Percentiles rank a stretch among this genome's conserved stretches.
Conservation (phyloP, 495 filamentous ascomycete genomes). For the Aspergillus sparsus region DNA sequence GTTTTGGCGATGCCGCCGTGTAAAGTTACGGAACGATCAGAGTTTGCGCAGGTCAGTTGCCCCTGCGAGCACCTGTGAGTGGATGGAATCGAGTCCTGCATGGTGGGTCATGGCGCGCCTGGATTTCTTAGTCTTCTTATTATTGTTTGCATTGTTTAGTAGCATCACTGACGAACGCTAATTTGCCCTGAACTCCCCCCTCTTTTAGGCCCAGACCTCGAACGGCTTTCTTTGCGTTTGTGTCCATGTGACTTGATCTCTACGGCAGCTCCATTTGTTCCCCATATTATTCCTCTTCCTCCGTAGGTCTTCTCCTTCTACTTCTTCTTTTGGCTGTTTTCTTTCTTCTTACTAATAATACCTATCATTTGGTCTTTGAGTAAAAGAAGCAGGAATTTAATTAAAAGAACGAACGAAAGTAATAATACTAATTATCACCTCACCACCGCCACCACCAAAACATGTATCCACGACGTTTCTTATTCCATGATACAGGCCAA, state of each 20-base stretch:
- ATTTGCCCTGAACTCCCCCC: constrained; percentile 1
- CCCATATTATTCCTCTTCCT: too few relatives aligned
- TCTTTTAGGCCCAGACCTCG: constrained; percentile 9
- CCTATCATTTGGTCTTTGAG: too few relatives aligned
- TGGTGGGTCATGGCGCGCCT: constrained; percentile 20
- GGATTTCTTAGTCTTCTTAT: constrained; percentile 14
- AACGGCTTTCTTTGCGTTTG: neutral
- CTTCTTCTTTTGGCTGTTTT: too few relatives aligned
- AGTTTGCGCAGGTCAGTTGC: constrained; percentile 22
- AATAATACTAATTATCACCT: too few relatives aligned
- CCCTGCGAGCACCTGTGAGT: constrained; percentile 6
- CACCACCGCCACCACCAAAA: too few relatives aligned
- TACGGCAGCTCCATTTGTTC: neutral
- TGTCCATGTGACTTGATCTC: constrained; percentile 13
- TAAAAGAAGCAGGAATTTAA: too few relatives aligned
- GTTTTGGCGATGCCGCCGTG: constrained; percentile 1
- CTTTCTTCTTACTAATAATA: too few relatives aligned
- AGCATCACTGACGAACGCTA: constrained; percentile 2
- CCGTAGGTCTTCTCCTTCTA: too few relatives aligned
- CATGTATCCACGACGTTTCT: too few relatives aligned
- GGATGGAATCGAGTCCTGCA: constrained; percentile 9
- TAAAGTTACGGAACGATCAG: constrained; percentile 18
- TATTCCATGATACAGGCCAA: too few relatives aligned
- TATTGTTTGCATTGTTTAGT: constrained; percentile 6
- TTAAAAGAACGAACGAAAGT: too few relatives aligned